Base-by-base conservation (phyloP, 2,329 filamentous ascomycete species). In the Fusarium compactum region DNA sequence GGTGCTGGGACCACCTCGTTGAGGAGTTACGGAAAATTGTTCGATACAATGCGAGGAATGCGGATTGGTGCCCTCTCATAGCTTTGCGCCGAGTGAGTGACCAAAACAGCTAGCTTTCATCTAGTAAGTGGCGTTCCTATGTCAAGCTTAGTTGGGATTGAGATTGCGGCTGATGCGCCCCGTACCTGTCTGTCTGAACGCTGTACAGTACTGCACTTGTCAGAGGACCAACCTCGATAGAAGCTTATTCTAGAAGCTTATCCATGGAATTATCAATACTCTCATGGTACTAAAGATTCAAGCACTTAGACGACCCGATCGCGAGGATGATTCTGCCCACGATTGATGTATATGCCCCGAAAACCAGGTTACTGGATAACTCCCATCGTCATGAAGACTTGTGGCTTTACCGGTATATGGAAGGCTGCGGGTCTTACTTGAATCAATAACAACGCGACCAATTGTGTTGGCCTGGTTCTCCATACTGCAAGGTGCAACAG, bases 361-460 rank as follows among this genome's bases (percentile, higher is more conserved):
- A 69, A 64, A 69, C 67, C 68, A 65, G 67, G 67, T 61, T 69
- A 27, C 50, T 54, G 58, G 68, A 69, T 70, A 59, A 50, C 16
- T 24, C 46, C 44, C 20, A 58, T 16, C 48, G 24, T 52, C 30
- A 45, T 65, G 43, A 56, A 60, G 59, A 40, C 34, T 25, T 44
- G 27, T 55, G 34, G 16, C 34, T 34, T 10, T 16, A 46, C 58
- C 20, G 12, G 58, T 44, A 66, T 44, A 66, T 44, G 51, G 40
- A 20, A 41, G 55, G 25, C 29, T 50, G 51, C 68, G 67, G 67
- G 53, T 34, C 57, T 46, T 30, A 12, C 44, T 55, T 38, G 53
- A 52, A 52, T 27, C 27, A 27, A 27, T 41, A 30, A 53, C 44
- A 64, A 45, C 40, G 25, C 38, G 58, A 46, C 45, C 54, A 67